Evolutionary conservation across 805 yeast species (phyloP).

Genomic region (Pichia nakasei): DNA sequence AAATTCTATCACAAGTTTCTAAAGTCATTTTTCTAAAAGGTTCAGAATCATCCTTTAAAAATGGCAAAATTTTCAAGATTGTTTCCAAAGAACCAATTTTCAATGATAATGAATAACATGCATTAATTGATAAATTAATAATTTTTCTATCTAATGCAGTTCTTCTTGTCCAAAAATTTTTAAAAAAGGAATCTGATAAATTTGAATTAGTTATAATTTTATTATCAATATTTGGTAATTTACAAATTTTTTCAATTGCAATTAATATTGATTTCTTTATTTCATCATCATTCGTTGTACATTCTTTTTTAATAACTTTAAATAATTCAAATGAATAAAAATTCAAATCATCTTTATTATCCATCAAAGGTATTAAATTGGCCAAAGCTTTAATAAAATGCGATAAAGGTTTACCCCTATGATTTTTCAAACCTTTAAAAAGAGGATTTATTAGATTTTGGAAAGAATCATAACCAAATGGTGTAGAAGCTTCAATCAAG

Average conservation of each 20-base stretch:
- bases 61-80: constrained; percentile 46
- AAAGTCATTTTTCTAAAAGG: constrained; percentile 71
- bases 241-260: constrained; percentile 59
- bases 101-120: constrained; percentile 58
- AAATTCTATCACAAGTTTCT: constrained; percentile 54
- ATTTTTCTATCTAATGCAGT: constrained; percentile 59
- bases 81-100: constrained; percentile 59
- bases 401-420: constrained; percentile 70
- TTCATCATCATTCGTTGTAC: constrained; percentile 77
- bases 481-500: constrained; percentile 73
- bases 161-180: constrained; percentile 74
- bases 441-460: constrained; percentile 64
- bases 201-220: constrained; percentile 43
- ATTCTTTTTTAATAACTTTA: constrained; percentile 59
- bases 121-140: constrained; percentile 54
- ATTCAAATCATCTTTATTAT: constrained; percentile 50
- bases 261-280: constrained; percentile 67
- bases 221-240: constrained; percentile 47
- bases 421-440: constrained; percentile 71
- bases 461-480: constrained; percentile 87
- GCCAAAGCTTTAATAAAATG: constrained; percentile 74
- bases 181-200: constrained; percentile 49
- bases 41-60: constrained; percentile 76
- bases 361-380: constrained; percentile 77
- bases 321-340: constrained; percentile 72